Evolutionary conservation across 495 filamentous ascomycete genomes (phyloP).

Genomic region (Monascus purpureus): DNA sequence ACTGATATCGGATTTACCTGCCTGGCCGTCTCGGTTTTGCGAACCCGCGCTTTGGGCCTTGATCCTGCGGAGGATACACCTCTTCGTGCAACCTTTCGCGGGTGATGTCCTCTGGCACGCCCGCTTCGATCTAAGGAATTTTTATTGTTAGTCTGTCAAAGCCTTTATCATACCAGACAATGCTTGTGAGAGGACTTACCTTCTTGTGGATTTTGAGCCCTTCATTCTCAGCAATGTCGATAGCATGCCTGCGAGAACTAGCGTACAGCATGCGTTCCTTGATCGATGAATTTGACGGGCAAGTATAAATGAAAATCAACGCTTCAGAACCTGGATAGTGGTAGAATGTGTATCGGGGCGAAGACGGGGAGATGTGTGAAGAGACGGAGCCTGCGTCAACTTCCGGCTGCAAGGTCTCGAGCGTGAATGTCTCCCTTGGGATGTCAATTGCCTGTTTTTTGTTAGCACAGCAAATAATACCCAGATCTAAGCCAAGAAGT

Average conservation of each 20-base stretch:
- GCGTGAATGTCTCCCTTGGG: slow-evolving; percentile 60
- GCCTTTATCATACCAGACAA: no score
- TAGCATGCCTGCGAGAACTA: slow-evolving; percentile 58
- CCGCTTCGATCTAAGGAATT: slow-evolving; percentile 45
- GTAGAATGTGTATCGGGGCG: slow-evolving; percentile 88
- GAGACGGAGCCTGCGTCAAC: slow-evolving; percentile 39
- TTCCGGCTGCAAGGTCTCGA: slow-evolving; percentile 43
- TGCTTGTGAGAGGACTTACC: slow-evolving; percentile 18
- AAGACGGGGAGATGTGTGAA: slow-evolving; percentile 54
- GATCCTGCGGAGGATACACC: slow-evolving; percentile 55
- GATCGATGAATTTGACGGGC: slow-evolving; percentile 64
- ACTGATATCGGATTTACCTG: slow-evolving; percentile 27
- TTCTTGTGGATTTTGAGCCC: slow-evolving; percentile 66
- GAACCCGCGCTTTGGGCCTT: slow-evolving; percentile 53
- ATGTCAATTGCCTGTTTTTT: slow-evolving; percentile 41
- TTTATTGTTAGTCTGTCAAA: no score
- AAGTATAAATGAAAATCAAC: slow-evolving; percentile 90
- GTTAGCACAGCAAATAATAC: slow-evolving; percentile 5
- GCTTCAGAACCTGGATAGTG: slow-evolving; percentile 48
- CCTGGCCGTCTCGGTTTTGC: slow-evolving; percentile 84
- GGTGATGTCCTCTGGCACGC: slow-evolving; percentile 65
- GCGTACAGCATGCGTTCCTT: slow-evolving; percentile 95
- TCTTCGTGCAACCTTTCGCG: slow-evolving; percentile 57
- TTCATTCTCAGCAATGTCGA: slow-evolving; percentile 52
- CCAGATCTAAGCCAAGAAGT: no score